A percentile compares a stretch with the other conserved stretches of the same genome.
These are phyloP conservation scores for Byssothecium circinans DNA, from an alignment of 2,329 filamentous ascomycete genomes.

Conservation along the genomic window DNA sequence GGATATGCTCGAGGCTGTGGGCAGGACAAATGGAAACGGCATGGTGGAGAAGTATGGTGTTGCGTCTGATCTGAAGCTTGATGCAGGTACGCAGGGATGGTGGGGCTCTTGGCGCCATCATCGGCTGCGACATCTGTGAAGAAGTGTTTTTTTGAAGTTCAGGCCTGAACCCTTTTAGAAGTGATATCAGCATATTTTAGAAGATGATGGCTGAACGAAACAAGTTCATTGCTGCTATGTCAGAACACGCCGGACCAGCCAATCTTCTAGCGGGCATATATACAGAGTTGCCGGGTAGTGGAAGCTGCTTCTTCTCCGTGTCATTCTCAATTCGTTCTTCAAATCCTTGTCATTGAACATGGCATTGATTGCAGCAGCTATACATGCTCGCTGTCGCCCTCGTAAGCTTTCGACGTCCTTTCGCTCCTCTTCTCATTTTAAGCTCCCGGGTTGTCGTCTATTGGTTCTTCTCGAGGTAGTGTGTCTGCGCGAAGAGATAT, in stretches of 20 bases:
- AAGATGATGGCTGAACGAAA: background rate
- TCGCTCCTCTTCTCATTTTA: too few relatives aligned
- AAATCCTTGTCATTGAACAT: background rate
- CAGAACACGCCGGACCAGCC: conserved; percentile 11
- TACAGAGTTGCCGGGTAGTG: conserved; percentile 27
- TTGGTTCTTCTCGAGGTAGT: conserved; percentile 61
- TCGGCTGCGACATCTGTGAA: conserved; percentile 26
- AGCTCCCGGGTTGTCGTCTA: conserved; percentile 1
- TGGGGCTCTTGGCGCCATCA: conserved; percentile 25
- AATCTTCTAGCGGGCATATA: conserved; percentile 27
- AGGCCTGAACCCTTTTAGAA: too few relatives aligned
- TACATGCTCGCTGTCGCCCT: background rate
- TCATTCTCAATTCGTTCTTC: background rate
- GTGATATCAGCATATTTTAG: conserved; percentile 2
- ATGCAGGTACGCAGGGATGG: conserved; percentile 31
- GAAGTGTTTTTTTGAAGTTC: conserved; percentile 7
- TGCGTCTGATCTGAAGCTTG: conserved; percentile 12
- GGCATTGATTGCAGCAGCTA: background rate
- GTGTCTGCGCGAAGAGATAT: conserved; percentile 77
- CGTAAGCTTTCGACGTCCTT: too few relatives aligned
- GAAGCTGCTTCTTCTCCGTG: conserved; percentile 15
- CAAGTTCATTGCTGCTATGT: conserved; percentile 4
- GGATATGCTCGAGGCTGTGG: conserved; percentile 84
- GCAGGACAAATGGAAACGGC: conserved; percentile 86
- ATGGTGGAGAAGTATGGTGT: conserved; percentile 52